Base-by-base conservation (phyloP, 1,139 yeast species). In the Debaryomyces psychrophilus region DNA sequence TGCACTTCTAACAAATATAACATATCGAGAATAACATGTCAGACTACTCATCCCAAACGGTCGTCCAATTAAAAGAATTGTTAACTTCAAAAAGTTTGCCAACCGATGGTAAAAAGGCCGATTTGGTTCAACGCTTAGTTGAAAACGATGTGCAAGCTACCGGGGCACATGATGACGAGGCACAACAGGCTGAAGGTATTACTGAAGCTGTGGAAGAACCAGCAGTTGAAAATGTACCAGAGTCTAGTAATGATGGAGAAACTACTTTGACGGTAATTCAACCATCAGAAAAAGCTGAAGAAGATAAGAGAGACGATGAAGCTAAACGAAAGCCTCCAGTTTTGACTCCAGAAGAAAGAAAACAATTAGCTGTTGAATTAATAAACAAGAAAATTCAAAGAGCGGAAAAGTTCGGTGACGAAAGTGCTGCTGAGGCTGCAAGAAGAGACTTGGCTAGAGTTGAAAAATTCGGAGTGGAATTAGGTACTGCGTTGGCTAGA, bases 61-160 rank as follows among this genome's bases (percentile, higher is more conserved):
- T 90, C 42, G 84, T 87, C 33, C 96, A 90, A 71, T 79, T 92
- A 66, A 90, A 88, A 64, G 97, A 87, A 53, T 58, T 82, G 46
- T 79, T 93, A 58, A 85, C 86, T 58, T 69, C 76, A 38, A 82
- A 84, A 54, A 87, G 85, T 1, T 77, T 93, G 48, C 65, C 95
- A 4, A 72, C 78, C 6, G 82, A 85, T 37, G 99, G 99, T 22
- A 85, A 90, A 58, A 93, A 92, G 67, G 85, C 87, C 37, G 97
- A 90, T 48, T 77, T 92, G 56, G 77, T 92, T 45, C 81, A 82
- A 37, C 81, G 97, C 55, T 76, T 92, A 51, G 68, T 65, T 45
- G 83, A 77, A 41, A 56, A 50, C 22, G 70, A 62, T 17, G 48
- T 44, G 4, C 50, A 49, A 37, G 34, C 45, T 15, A 37, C 31